Evolutionary conservation across 1,284 basidiomycete species (phyloP), one percentile per base, ranked within the genome.

Genomic region (Abortiporus biennis): DNA sequence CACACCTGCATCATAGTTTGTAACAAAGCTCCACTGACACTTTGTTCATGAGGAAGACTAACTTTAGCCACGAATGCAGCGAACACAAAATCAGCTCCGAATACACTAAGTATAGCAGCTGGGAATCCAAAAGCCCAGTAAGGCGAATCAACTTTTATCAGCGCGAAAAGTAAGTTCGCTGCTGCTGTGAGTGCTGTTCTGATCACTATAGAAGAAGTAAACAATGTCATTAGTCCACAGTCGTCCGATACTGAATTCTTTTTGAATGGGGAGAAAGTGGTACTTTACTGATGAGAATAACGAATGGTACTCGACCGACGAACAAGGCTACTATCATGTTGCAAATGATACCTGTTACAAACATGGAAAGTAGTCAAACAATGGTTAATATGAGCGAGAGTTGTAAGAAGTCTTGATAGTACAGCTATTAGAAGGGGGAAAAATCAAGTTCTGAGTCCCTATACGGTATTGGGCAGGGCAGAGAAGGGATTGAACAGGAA

Each of bases 71-170:
- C 76, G 55, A 87, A 92, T 1, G 78, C 69, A 0, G 87, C 69
- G 57, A 83, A 89, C 9, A 89, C 77, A 53, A 92, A 86, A 57
- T 92, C 88, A 0, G 80, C 85, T 25, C 89, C 89, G 33, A 87
- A 69, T 17, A 90, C 87, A 11, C 74, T 65, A 41, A 88, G 54
- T 47, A 84, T 70, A 29, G 89, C 79, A 1, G 82, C 78, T 3
- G 88, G 85, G 66, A 95, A 92, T 11, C 81, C 82, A 44, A 76
- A 85, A 1, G 78, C 78, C 89, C 89, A 92, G 59, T 85, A 95
- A 1, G 78, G 61, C 2, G 70, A 69, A 2, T 65, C 47, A 0
- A 80, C 72, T 12, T 75, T 55, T 45, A 91, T 80, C 4, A 88
- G 55, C 0, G 87, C 85, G 49, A 92, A 86, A 3, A 92, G 66